phyloP scores from a whole-genome alignment of 2,329 filamentous ascomycete genomes.

The Westerdykella ornata region DNA sequence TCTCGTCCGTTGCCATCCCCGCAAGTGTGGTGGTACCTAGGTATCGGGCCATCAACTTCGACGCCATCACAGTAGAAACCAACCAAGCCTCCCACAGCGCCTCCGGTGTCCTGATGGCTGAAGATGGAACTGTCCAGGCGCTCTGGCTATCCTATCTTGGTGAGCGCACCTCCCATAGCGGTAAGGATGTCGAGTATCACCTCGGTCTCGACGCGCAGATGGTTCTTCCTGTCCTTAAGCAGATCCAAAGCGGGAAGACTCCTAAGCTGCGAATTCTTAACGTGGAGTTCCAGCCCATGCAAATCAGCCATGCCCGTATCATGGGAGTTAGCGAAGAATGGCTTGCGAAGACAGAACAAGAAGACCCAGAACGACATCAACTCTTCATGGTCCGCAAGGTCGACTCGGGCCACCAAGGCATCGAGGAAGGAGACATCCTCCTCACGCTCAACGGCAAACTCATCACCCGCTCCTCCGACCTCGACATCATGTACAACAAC shows the following conservation, averaged over 20 bases:
- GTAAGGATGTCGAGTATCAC: conserved; percentile 93
- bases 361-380: conserved; percentile 88
- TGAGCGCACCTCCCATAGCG: conserved; percentile 69
- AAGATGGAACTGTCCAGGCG: conserved; percentile 88
- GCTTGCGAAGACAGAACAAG: conserved; percentile 82
- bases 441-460: conserved; percentile 85
- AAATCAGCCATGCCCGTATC: conserved; percentile 93
- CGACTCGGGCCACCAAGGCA: conserved; percentile 56
- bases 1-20: conserved; percentile 93
- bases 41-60: conserved; percentile 91
- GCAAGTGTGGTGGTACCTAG: conserved; percentile 85
- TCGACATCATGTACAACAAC: conserved; percentile 94
- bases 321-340: conserved; percentile 96
- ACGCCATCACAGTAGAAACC: conserved; percentile 95
- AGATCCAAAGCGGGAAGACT: conserved; percentile 71
- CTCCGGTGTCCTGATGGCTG: conserved; percentile 82
- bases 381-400: conserved; percentile 98
- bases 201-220: conserved; percentile 85
- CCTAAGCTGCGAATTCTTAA: conserved; percentile 86
- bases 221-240: conserved; percentile 76
- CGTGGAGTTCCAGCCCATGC: conserved; percentile 88
- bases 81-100: conserved; percentile 86
- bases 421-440: conserved; percentile 87
- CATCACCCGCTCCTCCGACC: conserved; percentile 84
- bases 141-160: conserved; percentile 96